Conservation (phyloP, 192 early-diverging fungal species). For the Coemansia sp. region DNA sequence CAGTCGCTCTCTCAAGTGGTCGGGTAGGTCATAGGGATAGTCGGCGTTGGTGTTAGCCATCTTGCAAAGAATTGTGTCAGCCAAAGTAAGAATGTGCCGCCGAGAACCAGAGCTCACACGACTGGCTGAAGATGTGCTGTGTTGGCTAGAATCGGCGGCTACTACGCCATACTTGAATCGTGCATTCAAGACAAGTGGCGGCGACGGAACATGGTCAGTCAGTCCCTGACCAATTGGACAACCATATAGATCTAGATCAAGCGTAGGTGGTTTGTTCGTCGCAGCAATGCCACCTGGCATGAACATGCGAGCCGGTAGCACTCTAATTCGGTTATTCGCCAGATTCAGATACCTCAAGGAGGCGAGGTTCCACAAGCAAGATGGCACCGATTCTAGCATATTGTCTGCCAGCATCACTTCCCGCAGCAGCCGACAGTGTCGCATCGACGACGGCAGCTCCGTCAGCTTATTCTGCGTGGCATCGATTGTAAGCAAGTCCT, state of each 20-base stretch:
- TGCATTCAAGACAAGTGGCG: constrained; percentile 10
- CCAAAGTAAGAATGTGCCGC: constrained; percentile 22
- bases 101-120: not conserved
- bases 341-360: constrained; percentile 23
- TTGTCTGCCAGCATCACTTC: constrained; percentile 22
- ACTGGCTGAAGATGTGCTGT: not conserved
- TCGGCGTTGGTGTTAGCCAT: constrained; percentile 29
- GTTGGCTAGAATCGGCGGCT: not conserved
- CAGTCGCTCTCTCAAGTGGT: constrained; percentile 32
- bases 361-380: constrained; percentile 20
- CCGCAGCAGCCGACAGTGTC: constrained; percentile 25
- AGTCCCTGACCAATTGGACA: constrained; percentile 31
- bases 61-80: constrained; percentile 31
- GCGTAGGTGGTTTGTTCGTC: constrained; percentile 18
- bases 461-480: constrained; percentile 20
- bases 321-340: constrained; percentile 31
- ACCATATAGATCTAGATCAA: constrained; percentile 23
- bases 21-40: constrained; percentile 29
- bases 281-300: constrained; percentile 28
- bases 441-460: constrained; percentile 29
- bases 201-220: constrained; percentile 9
- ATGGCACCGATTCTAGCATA: constrained; percentile 22
- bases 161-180: constrained; percentile 24
- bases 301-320: constrained; percentile 39
- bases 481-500: constrained; percentile 19